phyloP scores from a whole-genome alignment of 1,284 basidiomycete species.

The Cryptococcus sp. region DNA sequence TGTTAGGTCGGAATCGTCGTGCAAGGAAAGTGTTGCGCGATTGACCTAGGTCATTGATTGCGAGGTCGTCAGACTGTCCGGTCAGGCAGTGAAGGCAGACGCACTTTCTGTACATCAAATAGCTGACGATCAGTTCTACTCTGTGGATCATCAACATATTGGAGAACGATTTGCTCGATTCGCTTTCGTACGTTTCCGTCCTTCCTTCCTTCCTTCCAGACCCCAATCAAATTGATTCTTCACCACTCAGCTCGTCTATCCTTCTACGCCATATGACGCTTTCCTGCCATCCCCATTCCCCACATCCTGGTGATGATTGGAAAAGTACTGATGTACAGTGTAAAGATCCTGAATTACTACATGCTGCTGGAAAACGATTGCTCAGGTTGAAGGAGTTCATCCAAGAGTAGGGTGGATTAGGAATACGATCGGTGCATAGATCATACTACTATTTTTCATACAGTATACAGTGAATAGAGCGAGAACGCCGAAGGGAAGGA shows the following conservation, averaged over 20 bases:
- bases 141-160: constrained; percentile 72
- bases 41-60: neutral
- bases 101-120: too few relatives aligned
- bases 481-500: too few relatives aligned
- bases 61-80: too few relatives aligned
- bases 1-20: too few relatives aligned
- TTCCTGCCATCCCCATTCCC: neutral
- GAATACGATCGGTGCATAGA: too few relatives aligned
- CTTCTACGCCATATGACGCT: neutral
- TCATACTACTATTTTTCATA: too few relatives aligned
- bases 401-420: too few relatives aligned
- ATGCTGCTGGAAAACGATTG: constrained; percentile 69
- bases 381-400: constrained; percentile 66
- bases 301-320: neutral
- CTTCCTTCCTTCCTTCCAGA: neutral
- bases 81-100: too few relatives aligned
- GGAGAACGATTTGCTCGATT: constrained; percentile 84
- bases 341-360: constrained; percentile 80
- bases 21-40: too few relatives aligned
- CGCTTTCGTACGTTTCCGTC: constrained; percentile 57
- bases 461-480: too few relatives aligned
- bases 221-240: neutral
- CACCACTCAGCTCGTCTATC: too few relatives aligned
- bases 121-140: constrained; percentile 68
- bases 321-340: constrained; percentile 52